Conservation (phyloP, 2,329 filamentous ascomycete genomes). For the Fusarium sp. region DNA sequence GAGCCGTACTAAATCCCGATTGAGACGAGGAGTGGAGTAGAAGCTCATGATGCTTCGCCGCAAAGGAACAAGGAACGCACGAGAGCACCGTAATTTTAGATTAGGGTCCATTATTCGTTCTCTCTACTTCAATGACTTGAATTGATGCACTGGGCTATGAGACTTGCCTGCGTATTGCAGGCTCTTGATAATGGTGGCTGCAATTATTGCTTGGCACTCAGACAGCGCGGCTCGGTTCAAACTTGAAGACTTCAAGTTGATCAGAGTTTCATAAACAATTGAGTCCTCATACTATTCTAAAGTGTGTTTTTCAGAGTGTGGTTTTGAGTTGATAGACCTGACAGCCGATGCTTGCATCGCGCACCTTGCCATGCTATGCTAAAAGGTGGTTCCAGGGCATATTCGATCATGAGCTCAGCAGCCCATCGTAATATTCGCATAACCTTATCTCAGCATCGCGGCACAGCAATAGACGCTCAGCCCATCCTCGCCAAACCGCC, state of each 20-base stretch:
- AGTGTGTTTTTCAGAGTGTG: neutral
- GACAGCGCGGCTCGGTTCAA: fast-evolving
- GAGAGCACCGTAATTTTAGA: neutral
- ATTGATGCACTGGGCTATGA: no score
- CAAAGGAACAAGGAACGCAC: neutral
- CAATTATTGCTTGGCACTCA: fast-evolving
- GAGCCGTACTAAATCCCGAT: neutral
- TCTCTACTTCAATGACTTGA: fast-evolving
- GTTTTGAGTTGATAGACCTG: neutral
- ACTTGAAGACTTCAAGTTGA: no score
- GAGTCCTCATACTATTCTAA: neutral
- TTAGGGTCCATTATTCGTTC: neutral
- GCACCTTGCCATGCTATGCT: neutral
- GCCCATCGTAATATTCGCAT: no score
- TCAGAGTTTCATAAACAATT: no score
- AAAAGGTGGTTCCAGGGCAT: no score
- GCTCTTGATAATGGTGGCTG: fast-evolving
- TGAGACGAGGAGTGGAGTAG: neutral
- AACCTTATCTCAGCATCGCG: neutral
- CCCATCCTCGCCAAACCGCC: neutral
- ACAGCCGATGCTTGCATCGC: no score
- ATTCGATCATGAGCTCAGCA: no score
- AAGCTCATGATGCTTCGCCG: neutral
- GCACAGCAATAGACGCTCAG: neutral
- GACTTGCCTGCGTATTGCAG: fast-evolving